A percentile compares a stretch with the other conserved stretches of the same genome.
These are phyloP conservation scores for Cicer yamashitae DNA, from an alignment of 306 rosid genomes.

Conservation along the genomic window DNA sequence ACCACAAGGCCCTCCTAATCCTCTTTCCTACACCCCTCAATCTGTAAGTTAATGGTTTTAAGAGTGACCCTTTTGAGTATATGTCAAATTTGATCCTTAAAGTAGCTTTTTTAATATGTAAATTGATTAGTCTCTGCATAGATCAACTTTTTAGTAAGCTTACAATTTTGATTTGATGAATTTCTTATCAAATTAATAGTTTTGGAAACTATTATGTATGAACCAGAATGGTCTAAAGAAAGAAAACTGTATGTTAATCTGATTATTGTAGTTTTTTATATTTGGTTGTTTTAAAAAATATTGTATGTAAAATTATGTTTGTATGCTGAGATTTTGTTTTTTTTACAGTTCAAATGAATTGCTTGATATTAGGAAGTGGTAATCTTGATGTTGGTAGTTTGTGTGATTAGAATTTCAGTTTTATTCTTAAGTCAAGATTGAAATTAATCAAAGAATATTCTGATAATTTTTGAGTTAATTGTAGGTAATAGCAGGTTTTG, in stretches of 20 bases:
- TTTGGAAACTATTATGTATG: not conserved
- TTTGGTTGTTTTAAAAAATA: too few relatives aligned
- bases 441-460: not conserved
- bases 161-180: not conserved
- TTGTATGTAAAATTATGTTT: too few relatives aligned
- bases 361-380: conserved; percentile 1
- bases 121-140: not conserved
- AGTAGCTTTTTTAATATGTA: not conserved
- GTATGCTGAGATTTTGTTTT: too few relatives aligned
- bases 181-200: not conserved
- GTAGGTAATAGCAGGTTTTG: conserved; percentile 41
- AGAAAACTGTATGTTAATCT: too few relatives aligned
- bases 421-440: not conserved
- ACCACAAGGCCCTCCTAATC: not conserved
- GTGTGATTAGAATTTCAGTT: not conserved
- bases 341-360: too few relatives aligned
- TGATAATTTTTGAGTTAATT: not conserved
- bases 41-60: conserved; percentile 18
- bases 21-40: conserved; percentile 29
- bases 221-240: too few relatives aligned
- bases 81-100: conserved; percentile 9
- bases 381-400: not conserved
- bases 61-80: not conserved
- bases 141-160: not conserved
- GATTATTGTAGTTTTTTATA: not conserved